Evolutionary conservation across 164 flowering plant species (phyloP), one percentile per base, ranked within the genome.

Genomic region (Vitis riparia): DNA sequence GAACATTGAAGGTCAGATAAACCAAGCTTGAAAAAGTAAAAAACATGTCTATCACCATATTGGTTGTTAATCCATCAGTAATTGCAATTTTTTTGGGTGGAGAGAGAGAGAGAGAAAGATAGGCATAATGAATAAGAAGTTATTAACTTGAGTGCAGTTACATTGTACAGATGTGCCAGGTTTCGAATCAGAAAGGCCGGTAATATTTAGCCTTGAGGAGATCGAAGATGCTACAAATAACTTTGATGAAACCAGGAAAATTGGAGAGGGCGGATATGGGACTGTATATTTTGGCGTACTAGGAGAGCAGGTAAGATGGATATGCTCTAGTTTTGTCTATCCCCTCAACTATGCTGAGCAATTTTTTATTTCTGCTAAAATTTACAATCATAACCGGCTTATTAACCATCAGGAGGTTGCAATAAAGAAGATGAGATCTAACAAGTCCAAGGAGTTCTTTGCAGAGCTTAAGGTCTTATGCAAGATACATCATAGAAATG

Each of bases 221-320:
- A 76, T 89, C 23, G 88, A 78, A 76, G 84, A 82, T 55, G 88
- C 91, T 32, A 87, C 91, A 11, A 66, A 23, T 50, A 56, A 73
- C 67, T 89, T 84, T 64, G 83, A 83, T 55, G 86, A 84, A 68
- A 67, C 78, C 13, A 83, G 78, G 74, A 83, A 72, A 74, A 84
- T 87, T 50, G 94, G 91, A 63, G 77, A 77, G 62, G 94, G 91
- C 12, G 91, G 88, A 59, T 89, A 85, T 75, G 94, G 90, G 17
- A 74, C 75, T 56, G 94, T 89, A 37, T 89, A 87, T 77, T 78
- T 66, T 69, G 94, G 91, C 59, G 58, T 77, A 11, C 30, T 87
- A 55, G 80, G 84, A 65, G 76, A 75, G 29, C 75, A 82, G 87
- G 93, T 87, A 74, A 47, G 16, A 9, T 0, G 0, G 27, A 1